Percentiles rank a stretch among this genome's conserved stretches.
Conservation (phyloP, 2,329 filamentous ascomycete species). For the Hypomyces rosellus region DNA sequence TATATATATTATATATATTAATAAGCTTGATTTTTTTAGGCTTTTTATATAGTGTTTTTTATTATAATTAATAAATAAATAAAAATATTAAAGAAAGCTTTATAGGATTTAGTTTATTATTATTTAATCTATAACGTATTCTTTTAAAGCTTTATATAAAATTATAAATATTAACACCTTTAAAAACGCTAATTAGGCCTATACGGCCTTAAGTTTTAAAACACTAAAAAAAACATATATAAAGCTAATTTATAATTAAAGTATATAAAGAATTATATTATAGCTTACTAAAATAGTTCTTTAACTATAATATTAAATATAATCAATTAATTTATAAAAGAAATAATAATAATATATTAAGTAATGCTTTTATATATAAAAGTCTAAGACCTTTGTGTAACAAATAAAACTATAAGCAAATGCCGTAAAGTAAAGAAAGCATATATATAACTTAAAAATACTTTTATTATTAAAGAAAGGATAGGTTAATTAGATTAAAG, state of each 20-base stretch:
- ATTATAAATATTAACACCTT: not conserved
- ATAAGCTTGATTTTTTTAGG: no score
- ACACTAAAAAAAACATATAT: not conserved
- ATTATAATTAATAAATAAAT: not conserved
- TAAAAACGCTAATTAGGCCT: not conserved
- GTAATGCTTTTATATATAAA: slow-evolving; percentile 3
- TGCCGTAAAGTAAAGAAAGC: no score
- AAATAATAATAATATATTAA: not conserved
- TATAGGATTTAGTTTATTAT: not conserved
- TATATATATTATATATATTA: no score
- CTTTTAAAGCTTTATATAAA: not conserved
- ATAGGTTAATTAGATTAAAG: no score
- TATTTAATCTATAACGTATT: not conserved
- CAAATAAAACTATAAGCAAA: not conserved
- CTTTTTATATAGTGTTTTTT: no score
- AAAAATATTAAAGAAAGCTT: not conserved
- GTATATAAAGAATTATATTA: not conserved
- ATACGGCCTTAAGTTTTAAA: not conserved
- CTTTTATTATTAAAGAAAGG: no score
- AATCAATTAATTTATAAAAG: slow-evolving; percentile 3
- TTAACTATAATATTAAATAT: not conserved
- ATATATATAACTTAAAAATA: no score
- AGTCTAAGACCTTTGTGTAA: no score
- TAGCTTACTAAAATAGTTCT: not conserved
- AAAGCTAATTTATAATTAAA: no score